Evolutionary conservation across 805 yeast genomes (phyloP), one percentile per base, ranked within the genome.

Genomic region (Ogataea kodamae): DNA sequence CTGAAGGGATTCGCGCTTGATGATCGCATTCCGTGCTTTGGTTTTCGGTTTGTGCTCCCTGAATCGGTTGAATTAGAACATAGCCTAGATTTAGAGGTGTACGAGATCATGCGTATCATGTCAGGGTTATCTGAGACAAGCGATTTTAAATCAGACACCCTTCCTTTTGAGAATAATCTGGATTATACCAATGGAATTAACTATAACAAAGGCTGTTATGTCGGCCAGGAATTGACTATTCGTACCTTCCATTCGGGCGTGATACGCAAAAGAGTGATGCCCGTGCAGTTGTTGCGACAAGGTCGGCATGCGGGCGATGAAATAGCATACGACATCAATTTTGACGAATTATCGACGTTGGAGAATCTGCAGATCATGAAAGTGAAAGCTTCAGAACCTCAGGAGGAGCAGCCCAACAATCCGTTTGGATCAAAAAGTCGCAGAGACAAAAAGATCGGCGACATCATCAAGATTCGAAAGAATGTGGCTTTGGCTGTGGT

Each of bases 201-300:
- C 34, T 75, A 81, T 32, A 81, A 87, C 44, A 92, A 92, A 57
- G 99, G 99, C 2, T 92, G 99, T 55, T 92, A 92, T 50, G 80
- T 87, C 10, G 99, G 99, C 1, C 98, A 92, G 59, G 99, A 92
- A 55, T 66, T 92, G 32, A 89, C 97, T 0, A 87, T 89, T 11
- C 72, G 98, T 49, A 81, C 97, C 0, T 80, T 72, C 51, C 85
- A 84, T 40, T 78, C 81, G 19, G 96, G 96, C 3, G 73, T 79
- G 2, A 74, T 89, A n/a, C 68, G 95, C 18, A 88, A 89, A 50
- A 66, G 97, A 35, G 64, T 87, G 3, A 74, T 85, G 28, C 97
- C 97, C 0, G 76, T 81, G 2, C 66, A 63, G 27, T 50, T 72
- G 18, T 51, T 59, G 15, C 33, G 33, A 3, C 18, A 40, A 8